Percentiles rank a stretch among this genome's conserved stretches.
Evolutionary conservation across 2,329 filamentous ascomycete genomes (phyloP).

Genomic region (Alternaria metachromatica): DNA sequence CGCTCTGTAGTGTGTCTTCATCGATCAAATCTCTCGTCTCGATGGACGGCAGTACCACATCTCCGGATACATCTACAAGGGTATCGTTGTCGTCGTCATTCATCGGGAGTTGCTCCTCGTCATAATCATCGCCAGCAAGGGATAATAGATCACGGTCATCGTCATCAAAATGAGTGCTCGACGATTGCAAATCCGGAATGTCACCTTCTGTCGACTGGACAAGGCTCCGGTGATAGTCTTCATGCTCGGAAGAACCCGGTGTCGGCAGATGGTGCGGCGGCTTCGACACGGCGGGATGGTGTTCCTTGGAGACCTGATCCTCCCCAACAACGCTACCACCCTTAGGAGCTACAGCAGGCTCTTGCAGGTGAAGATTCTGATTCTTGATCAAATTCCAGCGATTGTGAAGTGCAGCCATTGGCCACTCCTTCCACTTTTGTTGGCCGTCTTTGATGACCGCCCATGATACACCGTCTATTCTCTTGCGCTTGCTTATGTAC

Average conservation of each 20-base stretch:
- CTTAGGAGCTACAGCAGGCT: neutral
- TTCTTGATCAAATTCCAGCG: conserved; percentile 26
- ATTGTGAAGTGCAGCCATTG: conserved; percentile 12
- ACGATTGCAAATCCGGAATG: conserved; percentile 7
- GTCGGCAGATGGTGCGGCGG: conserved; percentile 36
- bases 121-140: conserved; percentile 22
- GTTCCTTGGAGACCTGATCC: neutral
- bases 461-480: conserved; percentile 35
- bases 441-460: conserved; percentile 26
- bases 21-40: conserved; percentile 23
- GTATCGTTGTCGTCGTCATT: conserved; percentile 5
- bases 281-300: neutral
- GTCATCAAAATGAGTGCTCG: conserved; percentile 31
- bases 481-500: conserved; percentile 43
- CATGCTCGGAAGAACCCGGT: conserved; percentile 33
- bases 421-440: conserved; percentile 30
- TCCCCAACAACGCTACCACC: neutral
- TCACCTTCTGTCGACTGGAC: neutral
- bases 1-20: conserved; percentile 22
- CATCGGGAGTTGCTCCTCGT: conserved; percentile 7
- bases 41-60: conserved; percentile 33
- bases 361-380: conserved; percentile 13
- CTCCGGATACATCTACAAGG: conserved; percentile 10
- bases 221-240: conserved; percentile 1
- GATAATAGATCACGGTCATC: conserved; percentile 40